Base-by-base conservation (phyloP, 208 protist genomes). In the Naegleria lovaniensis region DNA sequence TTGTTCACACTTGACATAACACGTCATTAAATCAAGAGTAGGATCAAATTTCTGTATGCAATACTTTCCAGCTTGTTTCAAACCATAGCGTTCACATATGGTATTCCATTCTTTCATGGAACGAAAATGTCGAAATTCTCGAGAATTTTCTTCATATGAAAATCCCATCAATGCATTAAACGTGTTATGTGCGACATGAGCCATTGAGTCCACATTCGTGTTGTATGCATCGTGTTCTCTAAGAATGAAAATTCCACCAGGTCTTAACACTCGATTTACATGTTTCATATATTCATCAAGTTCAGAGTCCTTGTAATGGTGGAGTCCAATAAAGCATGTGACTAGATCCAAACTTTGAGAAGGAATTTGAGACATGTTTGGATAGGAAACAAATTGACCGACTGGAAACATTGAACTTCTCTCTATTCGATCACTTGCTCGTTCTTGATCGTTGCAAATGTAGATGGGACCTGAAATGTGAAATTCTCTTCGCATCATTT, bases 101-200 rank as follows among this genome's bases (percentile, higher is more conserved):
- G 9, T n/a, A 75, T 75, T 75, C 58, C 58, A 75, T 75, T 75
- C 58, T 75, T 75, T 75, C 58, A 75, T 75, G 5, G 58, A 29
- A 5, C 58, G 15, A 25, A 75, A 75, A 25, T 75, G 92, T 29
- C 94, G 83, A 1, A 93, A 86, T 90, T 95, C 94, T 16, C 19
- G 36, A 2, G 36, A 25, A 33, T 95, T 93, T 5, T 84, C 59
- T 7, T 83, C 41, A 29, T 75, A 43, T 5, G 91, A 84, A 13
- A 94, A 90, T 38, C 93, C 93, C 25, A 92, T 95, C 33, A 95
- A 41, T 6, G 91, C 92, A 88, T 95, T 95, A 91, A 95, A 94
- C 19, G 92, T 92, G 33, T 40, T 93, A 90, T 95, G 94, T 5
- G 94, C 94, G 16, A 93, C 33, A 86, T 95, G 93, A 22, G 94